A percentile compares a stretch with the other conserved stretches of the same genome.
Conservation (phyloP, 2,329 filamentous ascomycete species). For the Incumbomyces delicatus region DNA sequence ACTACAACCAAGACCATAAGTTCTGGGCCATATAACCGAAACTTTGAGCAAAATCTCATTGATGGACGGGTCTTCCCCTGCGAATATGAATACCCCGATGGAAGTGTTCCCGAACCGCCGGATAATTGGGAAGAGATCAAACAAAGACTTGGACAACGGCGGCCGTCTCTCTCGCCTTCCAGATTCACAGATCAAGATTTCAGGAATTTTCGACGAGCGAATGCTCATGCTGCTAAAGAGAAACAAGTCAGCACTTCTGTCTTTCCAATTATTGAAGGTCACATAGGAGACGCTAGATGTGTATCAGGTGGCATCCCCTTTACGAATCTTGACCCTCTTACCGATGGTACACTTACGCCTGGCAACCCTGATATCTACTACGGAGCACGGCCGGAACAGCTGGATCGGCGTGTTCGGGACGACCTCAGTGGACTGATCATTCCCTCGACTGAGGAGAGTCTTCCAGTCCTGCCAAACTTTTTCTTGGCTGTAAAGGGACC, state of each 20-base stretch:
- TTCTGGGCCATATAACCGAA: conserved; percentile 24
- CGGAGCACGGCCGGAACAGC: conserved; percentile 23
- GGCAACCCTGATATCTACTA: conserved; percentile 26
- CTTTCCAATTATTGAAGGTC: conserved; percentile 22
- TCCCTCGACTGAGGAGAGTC: conserved; percentile 24
- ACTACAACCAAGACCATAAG: conserved; percentile 20
- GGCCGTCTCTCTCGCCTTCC: conserved; percentile 8
- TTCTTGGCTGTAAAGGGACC: conserved; percentile 34
- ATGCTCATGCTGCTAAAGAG: conserved; percentile 22
- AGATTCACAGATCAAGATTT: conserved; percentile 6
- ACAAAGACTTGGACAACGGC: conserved; percentile 9
- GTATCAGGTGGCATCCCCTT: conserved; percentile 24
- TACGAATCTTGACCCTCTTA: conserved; percentile 29
- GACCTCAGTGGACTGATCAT: conserved; percentile 22
- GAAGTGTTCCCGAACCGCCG: conserved; percentile 20
- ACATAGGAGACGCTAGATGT: conserved; percentile 16
- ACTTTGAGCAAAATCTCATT: conserved; percentile 30
- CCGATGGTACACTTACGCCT: conserved; percentile 18
- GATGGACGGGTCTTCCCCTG: conserved; percentile 26
- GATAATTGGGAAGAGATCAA: conserved; percentile 24
- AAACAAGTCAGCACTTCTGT: conserved; percentile 26
- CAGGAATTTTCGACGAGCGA: conserved; percentile 1
- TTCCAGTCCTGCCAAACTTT: conserved; percentile 32
- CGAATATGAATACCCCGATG: conserved; percentile 21
- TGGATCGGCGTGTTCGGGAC: conserved; percentile 22